Percentiles rank a stretch among this genome's conserved stretches.
Conservation (phyloP, 2,329 filamentous ascomycete species). For the Botryotinia globosa region DNA sequence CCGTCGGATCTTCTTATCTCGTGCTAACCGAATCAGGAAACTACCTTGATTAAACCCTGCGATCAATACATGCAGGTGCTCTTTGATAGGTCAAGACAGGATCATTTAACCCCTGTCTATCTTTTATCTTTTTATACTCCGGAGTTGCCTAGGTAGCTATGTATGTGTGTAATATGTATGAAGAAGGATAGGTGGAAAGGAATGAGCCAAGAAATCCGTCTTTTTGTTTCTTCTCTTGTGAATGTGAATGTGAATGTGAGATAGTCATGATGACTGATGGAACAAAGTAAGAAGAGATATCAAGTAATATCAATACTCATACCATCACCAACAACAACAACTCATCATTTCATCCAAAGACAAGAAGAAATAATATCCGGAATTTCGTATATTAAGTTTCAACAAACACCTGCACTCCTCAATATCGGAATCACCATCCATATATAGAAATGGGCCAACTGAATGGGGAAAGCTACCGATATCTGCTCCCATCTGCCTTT, state of each 20-base stretch:
- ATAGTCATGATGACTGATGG: neutral
- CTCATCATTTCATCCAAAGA: neutral
- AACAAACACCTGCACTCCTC: neutral
- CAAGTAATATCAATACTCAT: neutral
- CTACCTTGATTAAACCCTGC: neutral
- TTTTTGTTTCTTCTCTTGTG: neutral
- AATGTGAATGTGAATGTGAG: too few species aligned
- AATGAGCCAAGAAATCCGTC: too few species aligned
- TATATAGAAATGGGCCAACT: neutral
- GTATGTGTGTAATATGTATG: neutral
- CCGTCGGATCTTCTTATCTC: conserved; percentile 6
- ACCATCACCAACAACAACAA: neutral
- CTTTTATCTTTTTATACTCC: neutral
- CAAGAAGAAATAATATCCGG: neutral
- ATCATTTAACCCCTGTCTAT: neutral
- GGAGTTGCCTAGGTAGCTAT: neutral
- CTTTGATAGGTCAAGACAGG: conserved; percentile 1
- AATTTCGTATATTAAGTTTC: neutral
- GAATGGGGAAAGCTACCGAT: neutral
- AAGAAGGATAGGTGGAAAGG: neutral
- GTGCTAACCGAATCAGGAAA: neutral
- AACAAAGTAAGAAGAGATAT: neutral
- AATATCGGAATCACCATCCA: neutral
- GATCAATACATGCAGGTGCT: neutral
- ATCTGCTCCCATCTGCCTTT: neutral